Percentiles rank a stretch among this genome's conserved stretches.
phyloP scores from a whole-genome alignment of 208 protist genomes.

The Trypanosoma platydactyli region DNA sequence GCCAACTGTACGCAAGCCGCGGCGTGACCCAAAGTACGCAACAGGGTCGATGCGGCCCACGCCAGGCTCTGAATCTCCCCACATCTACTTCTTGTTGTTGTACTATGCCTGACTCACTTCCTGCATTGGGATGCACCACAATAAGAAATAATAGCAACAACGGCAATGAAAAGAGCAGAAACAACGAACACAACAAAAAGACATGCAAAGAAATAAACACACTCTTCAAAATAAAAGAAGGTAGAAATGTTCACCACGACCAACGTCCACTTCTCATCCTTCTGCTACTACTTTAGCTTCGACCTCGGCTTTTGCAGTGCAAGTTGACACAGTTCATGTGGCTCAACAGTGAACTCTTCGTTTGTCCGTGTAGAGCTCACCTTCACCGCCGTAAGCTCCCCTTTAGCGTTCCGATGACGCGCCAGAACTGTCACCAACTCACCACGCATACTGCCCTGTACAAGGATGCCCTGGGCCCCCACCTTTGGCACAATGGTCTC shows the following conservation, averaged over 20 bases:
- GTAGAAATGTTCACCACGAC: not conserved
- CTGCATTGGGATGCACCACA: too few species aligned
- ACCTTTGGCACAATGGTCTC: conserved; percentile 79
- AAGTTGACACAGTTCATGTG: conserved; percentile 60
- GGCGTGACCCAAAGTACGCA: conserved; percentile 18
- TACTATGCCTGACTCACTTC: too few species aligned
- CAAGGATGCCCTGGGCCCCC: conserved; percentile 58
- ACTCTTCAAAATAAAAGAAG: not conserved
- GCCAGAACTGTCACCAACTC: conserved; percentile 59
- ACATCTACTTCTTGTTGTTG: not conserved
- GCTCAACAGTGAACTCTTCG: conserved; percentile 38
- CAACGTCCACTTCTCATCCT: not conserved
- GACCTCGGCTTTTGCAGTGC: not conserved
- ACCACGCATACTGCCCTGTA: conserved; percentile 51
- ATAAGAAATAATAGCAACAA: too few species aligned
- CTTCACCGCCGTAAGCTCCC: conserved; percentile 44
- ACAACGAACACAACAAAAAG: not conserved
- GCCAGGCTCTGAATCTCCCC: not conserved
- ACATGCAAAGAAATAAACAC: not conserved
- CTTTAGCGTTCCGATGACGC: conserved; percentile 36
- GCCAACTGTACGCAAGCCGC: conserved; percentile 15
- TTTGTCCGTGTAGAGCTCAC: conserved; percentile 45
- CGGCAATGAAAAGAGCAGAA: not conserved
- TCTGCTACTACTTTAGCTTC: too few species aligned
- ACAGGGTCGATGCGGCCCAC: conserved; percentile 16